phyloP scores from a whole-genome alignment of 352 stramenopile genomes.

The Thraustotheca clavata region DNA sequence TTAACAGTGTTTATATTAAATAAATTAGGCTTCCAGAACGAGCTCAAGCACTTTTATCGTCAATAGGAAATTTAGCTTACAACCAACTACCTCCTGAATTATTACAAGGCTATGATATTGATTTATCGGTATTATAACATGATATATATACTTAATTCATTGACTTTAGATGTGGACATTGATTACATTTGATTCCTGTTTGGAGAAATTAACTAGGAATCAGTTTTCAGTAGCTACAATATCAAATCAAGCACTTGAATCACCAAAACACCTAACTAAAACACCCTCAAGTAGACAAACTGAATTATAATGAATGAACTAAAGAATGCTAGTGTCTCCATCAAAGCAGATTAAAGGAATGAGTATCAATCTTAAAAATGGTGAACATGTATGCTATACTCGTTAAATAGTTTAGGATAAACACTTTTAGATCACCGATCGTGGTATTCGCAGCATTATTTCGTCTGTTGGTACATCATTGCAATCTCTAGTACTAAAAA shows the following conservation, averaged over 20 bases:
- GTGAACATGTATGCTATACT: constrained; percentile 26
- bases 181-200: constrained; percentile 47
- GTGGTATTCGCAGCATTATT: constrained; percentile 21
- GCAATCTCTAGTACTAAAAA: constrained; percentile 33
- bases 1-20: not conserved
- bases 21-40: not conserved
- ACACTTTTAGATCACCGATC: constrained; percentile 1
- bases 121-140: constrained; percentile 40
- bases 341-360: constrained; percentile 6
- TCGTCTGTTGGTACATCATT: constrained; percentile 33
- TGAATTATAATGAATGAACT: not conserved
- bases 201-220: constrained; percentile 29
- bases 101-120: constrained; percentile 41
- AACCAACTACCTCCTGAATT: constrained; percentile 54
- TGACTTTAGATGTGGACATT: constrained; percentile 51
- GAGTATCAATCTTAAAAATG: constrained; percentile 45
- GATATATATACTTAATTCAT: not conserved
- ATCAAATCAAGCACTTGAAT: constrained; percentile 36
- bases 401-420: not conserved
- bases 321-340: not conserved
- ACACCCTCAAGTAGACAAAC: not conserved
- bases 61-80: constrained; percentile 36
- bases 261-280: not conserved
- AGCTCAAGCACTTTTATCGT: not conserved
- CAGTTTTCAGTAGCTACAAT: constrained; percentile 10